phyloP scores from a whole-genome alignment of 2,329 filamentous ascomycete genomes.

The Trichoderma atroviride region DNA sequence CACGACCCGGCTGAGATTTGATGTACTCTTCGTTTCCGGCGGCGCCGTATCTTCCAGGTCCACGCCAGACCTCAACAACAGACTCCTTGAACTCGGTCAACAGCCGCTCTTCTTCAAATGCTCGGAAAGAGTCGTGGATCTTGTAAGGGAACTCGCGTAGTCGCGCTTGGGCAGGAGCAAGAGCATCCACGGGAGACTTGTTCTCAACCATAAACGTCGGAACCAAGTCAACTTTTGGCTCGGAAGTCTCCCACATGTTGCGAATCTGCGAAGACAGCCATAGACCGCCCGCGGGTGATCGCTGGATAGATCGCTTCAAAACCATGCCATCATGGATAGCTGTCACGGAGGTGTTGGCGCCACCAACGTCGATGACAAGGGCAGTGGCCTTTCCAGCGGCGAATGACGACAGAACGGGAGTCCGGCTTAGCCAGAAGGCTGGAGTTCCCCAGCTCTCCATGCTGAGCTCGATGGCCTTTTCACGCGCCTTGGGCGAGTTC shows the following conservation, averaged over 20 bases:
- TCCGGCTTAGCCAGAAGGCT: conserved; percentile 90
- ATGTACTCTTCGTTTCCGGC: conserved; percentile 77
- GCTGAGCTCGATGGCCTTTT: conserved; percentile 92
- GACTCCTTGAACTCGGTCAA: conserved; percentile 97
- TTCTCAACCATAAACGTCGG: conserved; percentile 87
- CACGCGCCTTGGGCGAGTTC: conserved; percentile 84
- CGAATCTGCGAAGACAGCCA: conserved; percentile 91
- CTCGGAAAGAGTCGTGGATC: conserved; percentile 71
- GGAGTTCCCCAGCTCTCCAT: conserved; percentile 97
- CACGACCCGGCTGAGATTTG: conserved; percentile 72
- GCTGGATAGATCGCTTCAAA: conserved; percentile 84
- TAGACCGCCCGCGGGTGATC: conserved; percentile 82
- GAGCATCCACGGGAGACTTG: conserved; percentile 87
- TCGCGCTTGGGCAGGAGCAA: conserved; percentile 74
- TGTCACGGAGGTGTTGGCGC: conserved; percentile 83
- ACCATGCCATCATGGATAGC: conserved; percentile 95
- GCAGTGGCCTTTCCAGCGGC: conserved; percentile 91
- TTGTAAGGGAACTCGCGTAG: conserved; percentile 69
- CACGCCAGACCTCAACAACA: conserved; percentile 90
- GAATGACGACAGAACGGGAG: conserved; percentile 86
- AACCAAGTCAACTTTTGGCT: conserved; percentile 72
- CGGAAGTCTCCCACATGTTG: conserved; percentile 70
- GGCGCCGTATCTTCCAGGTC: conserved; percentile 67
- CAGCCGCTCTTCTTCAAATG: conserved; percentile 87
- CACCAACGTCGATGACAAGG: conserved; percentile 88